Percentiles rank a stretch among this genome's conserved stretches.
phyloP scores from a whole-genome alignment of 2,329 filamentous ascomycete species.

The Exophiala mesophila region DNA sequence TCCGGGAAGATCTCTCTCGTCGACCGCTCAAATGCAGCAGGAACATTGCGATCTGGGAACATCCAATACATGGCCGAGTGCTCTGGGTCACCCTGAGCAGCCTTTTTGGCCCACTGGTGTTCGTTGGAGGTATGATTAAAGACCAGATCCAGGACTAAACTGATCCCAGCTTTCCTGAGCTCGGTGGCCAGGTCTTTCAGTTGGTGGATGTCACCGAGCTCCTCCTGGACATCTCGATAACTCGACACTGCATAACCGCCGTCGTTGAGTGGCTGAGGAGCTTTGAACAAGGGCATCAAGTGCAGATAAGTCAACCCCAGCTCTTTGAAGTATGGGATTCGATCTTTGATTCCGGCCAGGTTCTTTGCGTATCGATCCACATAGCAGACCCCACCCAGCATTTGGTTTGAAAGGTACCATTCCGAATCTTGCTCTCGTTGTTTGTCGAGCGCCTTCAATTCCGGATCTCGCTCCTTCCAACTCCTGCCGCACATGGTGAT shows the following conservation, averaged over 20 bases:
- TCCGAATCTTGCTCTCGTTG: conserved; percentile 22
- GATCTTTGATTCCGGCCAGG: conserved; percentile 20
- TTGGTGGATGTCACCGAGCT: conserved; percentile 20
- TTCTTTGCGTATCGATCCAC: conserved; percentile 24
- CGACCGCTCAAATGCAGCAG: conserved; percentile 20
- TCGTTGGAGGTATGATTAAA: conserved; percentile 27
- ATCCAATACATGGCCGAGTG: conserved; percentile 27
- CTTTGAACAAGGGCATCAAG: conserved; percentile 24
- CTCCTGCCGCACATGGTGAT: conserved; percentile 23
- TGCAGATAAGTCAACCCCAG: conserved; percentile 26
- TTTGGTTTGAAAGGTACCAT: conserved; percentile 25
- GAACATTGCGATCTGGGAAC: conserved; percentile 25
- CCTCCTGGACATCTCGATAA: conserved; percentile 23
- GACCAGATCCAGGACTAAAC: conserved; percentile 23
- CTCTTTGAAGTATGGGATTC: conserved; percentile 26
- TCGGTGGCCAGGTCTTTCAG: conserved; percentile 22
- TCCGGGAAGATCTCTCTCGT: conserved; percentile 26
- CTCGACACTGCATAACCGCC: conserved; percentile 26
- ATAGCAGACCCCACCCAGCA: conserved; percentile 26
- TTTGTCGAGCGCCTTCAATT: conserved; percentile 19
- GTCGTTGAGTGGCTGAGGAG: conserved; percentile 23
- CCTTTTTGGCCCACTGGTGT: conserved; percentile 23
- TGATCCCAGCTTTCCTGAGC: conserved; percentile 23
- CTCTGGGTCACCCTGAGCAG: conserved; percentile 23
- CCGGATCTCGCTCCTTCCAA: conserved; percentile 19